Evolutionary conservation across 331 rosid species (phyloP), one percentile per base, ranked within the genome.

Genomic region (Acacia concinna): DNA sequence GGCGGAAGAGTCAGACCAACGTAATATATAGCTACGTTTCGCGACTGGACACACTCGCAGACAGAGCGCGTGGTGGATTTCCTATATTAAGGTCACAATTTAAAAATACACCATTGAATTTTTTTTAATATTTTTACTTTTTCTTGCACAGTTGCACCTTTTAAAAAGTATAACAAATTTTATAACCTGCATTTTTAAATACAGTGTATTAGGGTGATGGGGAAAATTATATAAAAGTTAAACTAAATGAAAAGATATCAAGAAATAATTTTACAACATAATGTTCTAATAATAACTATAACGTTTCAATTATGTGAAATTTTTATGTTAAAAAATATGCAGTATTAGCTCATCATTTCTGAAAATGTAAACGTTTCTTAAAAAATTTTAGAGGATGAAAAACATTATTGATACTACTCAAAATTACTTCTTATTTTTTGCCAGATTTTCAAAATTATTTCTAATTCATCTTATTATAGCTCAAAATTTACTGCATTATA

Each of bases 1-100:
- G n/a, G 6, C 37, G 0, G 64, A 46, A 83, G 31, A 4, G 25
- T 20, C 2, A 44, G 76, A 46, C 31, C 28, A n/a, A 5, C 68
- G 11, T 28, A 62, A 18, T 85, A 81, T 73, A 52, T 81, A 85
- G 85, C 46, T 75, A 43, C 80, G 75, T 84, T 79, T 25, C 4
- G 66, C 15, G 74, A 68, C 52, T 73, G 57, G 71, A 51, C 25
- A 40, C 34, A 64, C 76, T 25, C 41, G 40, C 77, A 60, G 23
- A 4, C n/a, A 23, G 1, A 35, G 66, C 62, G 64, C 82, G 72
- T 70, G 71, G 47, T 3, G n/a, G 0, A 35, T 3, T 12, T 23
- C 20, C 17, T 3, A 0, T 9, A 21, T 23, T 56, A 28, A 30
- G 41, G 28, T 9, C 0, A 4, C 2, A 3, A 71, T 28, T 71